These are phyloP conservation scores for Monosporascus sp. DNA, from an alignment of 2,329 filamentous ascomycete genomes.

Conservation along the genomic window DNA sequence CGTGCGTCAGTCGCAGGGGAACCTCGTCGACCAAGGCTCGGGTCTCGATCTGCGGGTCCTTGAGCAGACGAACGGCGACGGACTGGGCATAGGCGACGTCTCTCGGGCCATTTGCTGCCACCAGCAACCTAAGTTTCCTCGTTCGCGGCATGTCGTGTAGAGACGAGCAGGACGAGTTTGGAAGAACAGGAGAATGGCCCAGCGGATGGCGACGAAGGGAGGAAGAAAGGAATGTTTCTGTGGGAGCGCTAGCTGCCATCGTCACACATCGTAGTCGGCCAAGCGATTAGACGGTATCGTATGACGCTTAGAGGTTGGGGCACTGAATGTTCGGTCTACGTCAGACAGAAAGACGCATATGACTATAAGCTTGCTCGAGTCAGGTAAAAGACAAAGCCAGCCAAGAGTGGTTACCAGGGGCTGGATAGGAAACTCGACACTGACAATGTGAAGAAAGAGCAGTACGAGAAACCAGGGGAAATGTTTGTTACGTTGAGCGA, in stretches of 20 bases:
- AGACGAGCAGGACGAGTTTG: slow-evolving; percentile 25
- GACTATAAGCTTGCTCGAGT: neutral
- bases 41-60: slow-evolving; percentile 56
- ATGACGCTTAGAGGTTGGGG: neutral
- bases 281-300: neutral
- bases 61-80: slow-evolving; percentile 61
- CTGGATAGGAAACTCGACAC: no score
- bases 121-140: slow-evolving; percentile 53
- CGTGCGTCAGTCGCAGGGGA: slow-evolving; percentile 56
- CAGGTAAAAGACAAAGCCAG: neutral
- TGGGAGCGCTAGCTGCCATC: neutral
- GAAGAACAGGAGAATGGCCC: slow-evolving; percentile 9
- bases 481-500: no score
- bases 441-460: no score
- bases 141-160: slow-evolving; percentile 33
- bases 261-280: neutral
- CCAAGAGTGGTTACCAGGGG: neutral
- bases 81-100: slow-evolving; percentile 62
- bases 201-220: slow-evolving; percentile 5
- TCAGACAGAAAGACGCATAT: neutral
- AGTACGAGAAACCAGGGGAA: no score
- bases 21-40: slow-evolving; percentile 61
- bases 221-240: neutral
- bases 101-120: slow-evolving; percentile 59
- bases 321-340: neutral